Base-by-base conservation (phyloP, 805 yeast genomes). In the Pichia manshurica region DNA sequence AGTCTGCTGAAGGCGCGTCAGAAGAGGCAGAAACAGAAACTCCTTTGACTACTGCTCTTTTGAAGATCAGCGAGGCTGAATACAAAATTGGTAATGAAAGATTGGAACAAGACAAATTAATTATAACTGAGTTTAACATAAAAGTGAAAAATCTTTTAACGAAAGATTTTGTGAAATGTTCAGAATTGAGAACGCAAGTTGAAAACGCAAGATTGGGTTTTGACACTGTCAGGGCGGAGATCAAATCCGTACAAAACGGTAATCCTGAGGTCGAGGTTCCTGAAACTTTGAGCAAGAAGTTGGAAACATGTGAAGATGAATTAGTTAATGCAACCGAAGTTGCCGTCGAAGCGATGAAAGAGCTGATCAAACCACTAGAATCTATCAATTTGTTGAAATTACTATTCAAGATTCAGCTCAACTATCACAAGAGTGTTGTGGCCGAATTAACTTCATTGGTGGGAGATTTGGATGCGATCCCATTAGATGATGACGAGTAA, bases 331-430 rank as follows among this genome's bases (percentile, higher is more conserved):
- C 88, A 22, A 85, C 89, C 4, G 83, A 84, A 48, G 69, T 74
- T 23, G 93, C 95, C 0, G 93, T 84, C n/a, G 77, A 79, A 56
- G 79, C 81, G 46, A 84, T 86, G 93, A 80, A 83, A 63, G 78
- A 74, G 54, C 70, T 86, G 47, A 78, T 86, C 54, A 78, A 75
- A 52, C 87, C 90, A 21, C 71, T 79, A 10, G 84, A 82, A 63
- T 70, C 80, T 46, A 72, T 85, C 42, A 73, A 76, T 49, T 67
- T 86, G 56, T 69, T 86, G 54, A 81, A 81, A 58, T 68, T 82
- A n/a, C 79, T 84, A 57, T 78, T 79, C 55, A 72, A 76, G 55
- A 83, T 86, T 50, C 93, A 85, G 67, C 70, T 80, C 57, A 82
- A 81, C 51, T 84, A 76, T 56, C 75, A 75, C 59, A 76, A 74